Percentiles rank a stretch among this genome's conserved stretches.
phyloP scores from a whole-genome alignment of 1,139 yeast genomes.

The Yarrowia galli region DNA sequence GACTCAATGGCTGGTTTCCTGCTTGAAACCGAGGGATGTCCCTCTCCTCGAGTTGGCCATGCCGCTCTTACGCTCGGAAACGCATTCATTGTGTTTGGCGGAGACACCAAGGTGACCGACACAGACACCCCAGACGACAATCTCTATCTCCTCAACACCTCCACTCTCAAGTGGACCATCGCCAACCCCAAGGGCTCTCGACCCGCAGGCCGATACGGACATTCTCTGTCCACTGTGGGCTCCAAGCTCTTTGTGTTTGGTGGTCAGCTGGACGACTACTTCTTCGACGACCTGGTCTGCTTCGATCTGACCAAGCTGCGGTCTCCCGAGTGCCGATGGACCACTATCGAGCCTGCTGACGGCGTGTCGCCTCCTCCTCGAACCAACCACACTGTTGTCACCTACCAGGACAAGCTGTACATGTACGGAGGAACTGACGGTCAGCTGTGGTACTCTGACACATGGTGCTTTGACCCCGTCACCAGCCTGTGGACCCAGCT shows the following conservation, averaged over 20 bases:
- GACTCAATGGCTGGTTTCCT: constrained; percentile 62
- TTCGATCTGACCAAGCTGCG: constrained; percentile 91
- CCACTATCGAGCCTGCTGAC: constrained; percentile 64
- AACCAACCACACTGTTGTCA: constrained; percentile 88
- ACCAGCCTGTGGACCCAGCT: constrained; percentile 67
- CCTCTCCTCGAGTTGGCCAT: constrained; percentile 97
- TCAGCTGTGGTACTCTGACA: constrained; percentile 72
- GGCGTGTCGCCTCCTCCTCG: constrained; percentile 72
- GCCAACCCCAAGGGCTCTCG: constrained; percentile 82
- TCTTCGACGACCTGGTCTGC: constrained; percentile 82
- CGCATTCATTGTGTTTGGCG: constrained; percentile 94
- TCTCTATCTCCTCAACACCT: constrained; percentile 86
- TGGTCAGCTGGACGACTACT: constrained; percentile 90
- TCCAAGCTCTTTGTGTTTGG: constrained; percentile 88
- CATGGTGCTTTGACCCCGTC: constrained; percentile 82
- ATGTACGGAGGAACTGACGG: constrained; percentile 96
- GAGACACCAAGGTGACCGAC: constrained; percentile 89
- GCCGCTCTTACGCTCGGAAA: constrained; percentile 92
- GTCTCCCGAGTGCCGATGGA: constrained; percentile 86
- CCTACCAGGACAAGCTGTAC: constrained; percentile 79
- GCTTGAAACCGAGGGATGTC: constrained; percentile 74
- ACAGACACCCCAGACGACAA: constrained; percentile 83
- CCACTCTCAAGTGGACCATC: constrained; percentile 88
- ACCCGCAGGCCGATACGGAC: constrained; percentile 95
- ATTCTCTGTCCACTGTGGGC: constrained; percentile 72